Conservation (phyloP, 169 alveolate genomes). For the Plasmodium vivax region DNA sequence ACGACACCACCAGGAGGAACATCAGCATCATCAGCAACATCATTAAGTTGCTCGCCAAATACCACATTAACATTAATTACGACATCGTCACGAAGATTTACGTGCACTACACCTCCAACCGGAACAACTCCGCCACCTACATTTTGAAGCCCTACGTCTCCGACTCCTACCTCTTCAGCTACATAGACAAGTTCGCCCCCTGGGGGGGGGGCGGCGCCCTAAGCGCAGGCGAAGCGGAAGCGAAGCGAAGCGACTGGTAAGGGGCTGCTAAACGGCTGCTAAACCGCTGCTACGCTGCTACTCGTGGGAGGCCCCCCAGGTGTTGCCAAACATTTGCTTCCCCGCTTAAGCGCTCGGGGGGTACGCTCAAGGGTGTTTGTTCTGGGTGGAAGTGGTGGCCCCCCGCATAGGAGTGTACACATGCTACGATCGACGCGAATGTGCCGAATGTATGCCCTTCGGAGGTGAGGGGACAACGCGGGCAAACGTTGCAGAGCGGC, state of each 20-base stretch:
- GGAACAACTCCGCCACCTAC: conserved; percentile 33
- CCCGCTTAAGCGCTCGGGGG: not conserved
- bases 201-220: not conserved
- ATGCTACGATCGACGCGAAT: not conserved
- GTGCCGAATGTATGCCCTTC: not conserved
- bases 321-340: not conserved
- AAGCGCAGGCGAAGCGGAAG: not conserved
- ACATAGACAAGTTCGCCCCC: conserved; percentile 33
- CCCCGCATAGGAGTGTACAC: not conserved
- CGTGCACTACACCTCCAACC: conserved; percentile 54
- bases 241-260: no score
- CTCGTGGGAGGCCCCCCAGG: not conserved
- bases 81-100: conserved; percentile 75
- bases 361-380: not conserved
- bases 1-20: conserved; percentile 58
- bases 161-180: conserved; percentile 66
- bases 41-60: conserved; percentile 72
- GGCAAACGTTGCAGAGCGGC: not conserved
- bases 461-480: not conserved
- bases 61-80: conserved; percentile 71
- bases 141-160: conserved; percentile 73
- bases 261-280: no score
- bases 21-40: conserved; percentile 77
- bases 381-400: not conserved
- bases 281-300: no score